Evolutionary conservation across 768 basidiomycete species (phyloP), one percentile per base, ranked within the genome.

Genomic region (Auriscalpium microsporum): DNA sequence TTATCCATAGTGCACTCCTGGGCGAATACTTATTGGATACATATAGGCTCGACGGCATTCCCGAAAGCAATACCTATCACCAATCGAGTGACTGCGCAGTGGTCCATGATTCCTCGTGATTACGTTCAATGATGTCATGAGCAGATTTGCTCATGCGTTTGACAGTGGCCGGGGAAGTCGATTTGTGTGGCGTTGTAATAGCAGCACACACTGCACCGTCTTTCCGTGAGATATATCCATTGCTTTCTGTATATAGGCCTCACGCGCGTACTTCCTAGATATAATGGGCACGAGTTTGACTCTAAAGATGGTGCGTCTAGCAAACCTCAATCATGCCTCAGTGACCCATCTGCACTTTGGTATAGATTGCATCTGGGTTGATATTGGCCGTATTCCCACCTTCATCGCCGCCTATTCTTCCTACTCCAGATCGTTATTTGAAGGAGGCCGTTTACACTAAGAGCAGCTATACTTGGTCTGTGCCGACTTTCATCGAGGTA

Each of bases 401-500:
- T 2, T 48, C 40, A 3, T 51, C 55, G 8, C 66, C 66, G 3
- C 62, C 63, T 2, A 40, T 57, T 13, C 46, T 62, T 8, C 56
- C 67, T 11, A 70, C 62, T 0, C 61, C 67, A 6, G 62, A 65
- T 14, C 56, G 50, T 5, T 54, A 61, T 8, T 19, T 68, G 5
- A 42, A 58, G 11, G 52, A 52, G 7, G 28, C 56, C 9, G 36
- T 57, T 3, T 47, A 40, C 1, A 61, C 65, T 2, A 54, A 54
- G 8, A 55, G 51, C 40, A 56, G 54, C 1, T 34, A 58, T 16
- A 16, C 61, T 0, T 35, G 57, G 8, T 55, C 52, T 51, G 69
- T 68, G 1, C 69, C 69, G 2, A 46, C 62, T 5, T 61, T 67
- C 42, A 21, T 70, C 8, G 67, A 70, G 61, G 69, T 67, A 28